A percentile compares a stretch with the other conserved stretches of the same genome.
Evolutionary conservation across 1,139 yeast genomes (phyloP).

Genomic region (Debaryomyces subglobosus): DNA sequence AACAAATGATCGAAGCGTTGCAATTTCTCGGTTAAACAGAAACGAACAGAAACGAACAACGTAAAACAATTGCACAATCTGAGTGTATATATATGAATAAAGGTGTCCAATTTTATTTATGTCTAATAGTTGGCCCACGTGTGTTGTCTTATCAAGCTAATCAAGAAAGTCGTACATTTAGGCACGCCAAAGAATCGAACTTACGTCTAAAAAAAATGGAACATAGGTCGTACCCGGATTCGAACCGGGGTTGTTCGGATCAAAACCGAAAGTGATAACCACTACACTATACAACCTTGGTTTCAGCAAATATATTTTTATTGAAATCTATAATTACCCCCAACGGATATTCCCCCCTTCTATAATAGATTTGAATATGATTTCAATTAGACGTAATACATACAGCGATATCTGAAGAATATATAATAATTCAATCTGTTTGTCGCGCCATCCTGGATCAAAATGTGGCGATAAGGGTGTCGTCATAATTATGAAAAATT

Average conservation of each 20-base stretch:
- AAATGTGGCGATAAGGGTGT: neutral
- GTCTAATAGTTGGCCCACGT: conserved; percentile 5
- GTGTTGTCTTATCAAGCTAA: neutral
- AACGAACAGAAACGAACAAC: neutral
- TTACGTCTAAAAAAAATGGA: conserved; percentile 45
- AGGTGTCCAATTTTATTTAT: neutral
- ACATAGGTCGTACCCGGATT: conserved; percentile 89
- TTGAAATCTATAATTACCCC: neutral
- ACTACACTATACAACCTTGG: conserved; percentile 36
- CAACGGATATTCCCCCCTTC: too few relatives aligned
- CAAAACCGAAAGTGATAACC: conserved; percentile 58
- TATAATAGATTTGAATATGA: too few relatives aligned
- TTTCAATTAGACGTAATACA: too few relatives aligned
- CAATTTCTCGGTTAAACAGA: neutral
- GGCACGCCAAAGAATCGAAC: neutral
- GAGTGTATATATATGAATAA: neutral
- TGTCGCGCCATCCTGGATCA: neutral
- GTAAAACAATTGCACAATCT: neutral
- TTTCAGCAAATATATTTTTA: neutral
- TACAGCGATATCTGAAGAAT: neutral
- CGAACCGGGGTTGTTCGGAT: conserved; percentile 94
- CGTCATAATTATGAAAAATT: neutral
- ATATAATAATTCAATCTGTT: neutral
- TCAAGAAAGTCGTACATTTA: neutral
- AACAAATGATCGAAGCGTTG: neutral